Evolutionary conservation across 1,284 basidiomycete genomes (phyloP).

Genomic region (Melampsora americana): DNA sequence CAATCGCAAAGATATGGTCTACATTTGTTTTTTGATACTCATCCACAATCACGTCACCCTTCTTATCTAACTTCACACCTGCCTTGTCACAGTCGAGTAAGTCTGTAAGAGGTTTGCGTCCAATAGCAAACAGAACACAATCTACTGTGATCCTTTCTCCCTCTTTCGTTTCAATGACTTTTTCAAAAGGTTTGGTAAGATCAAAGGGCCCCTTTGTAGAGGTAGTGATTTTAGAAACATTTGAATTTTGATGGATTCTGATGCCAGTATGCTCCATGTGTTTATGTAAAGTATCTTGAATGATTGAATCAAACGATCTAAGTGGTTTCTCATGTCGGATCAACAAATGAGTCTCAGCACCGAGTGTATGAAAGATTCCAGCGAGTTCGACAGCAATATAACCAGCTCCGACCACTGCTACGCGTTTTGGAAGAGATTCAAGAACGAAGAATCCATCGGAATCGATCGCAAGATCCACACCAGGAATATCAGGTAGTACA

Average conservation of each 20-base stretch:
- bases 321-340: constrained; percentile 86
- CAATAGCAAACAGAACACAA: constrained; percentile 88
- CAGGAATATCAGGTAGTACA: constrained; percentile 82
- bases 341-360: constrained; percentile 83
- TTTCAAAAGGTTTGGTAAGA: constrained; percentile 24
- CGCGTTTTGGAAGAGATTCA: constrained; percentile 81
- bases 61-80: constrained; percentile 71
- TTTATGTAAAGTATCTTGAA: constrained; percentile 81
- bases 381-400: constrained; percentile 86
- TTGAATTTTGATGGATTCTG: constrained; percentile 74
- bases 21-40: constrained; percentile 83
- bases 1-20: constrained; percentile 73
- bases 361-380: constrained; percentile 58
- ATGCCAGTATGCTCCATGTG: constrained; percentile 94
- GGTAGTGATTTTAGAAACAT: constrained; percentile 61
- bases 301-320: constrained; percentile 82
- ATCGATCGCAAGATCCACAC: constrained; percentile 81
- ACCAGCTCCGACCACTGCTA: constrained; percentile 90
- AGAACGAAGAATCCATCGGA: constrained; percentile 97
- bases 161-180: constrained; percentile 65
- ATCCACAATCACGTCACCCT: constrained; percentile 81
- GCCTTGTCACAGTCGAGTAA: constrained; percentile 72
- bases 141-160: constrained; percentile 82
- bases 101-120: constrained; percentile 75
- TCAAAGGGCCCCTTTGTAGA: constrained; percentile 51